Evolutionary conservation across 1,284 basidiomycete species (phyloP).

Genomic region (Ceratobasidium sp.): DNA sequence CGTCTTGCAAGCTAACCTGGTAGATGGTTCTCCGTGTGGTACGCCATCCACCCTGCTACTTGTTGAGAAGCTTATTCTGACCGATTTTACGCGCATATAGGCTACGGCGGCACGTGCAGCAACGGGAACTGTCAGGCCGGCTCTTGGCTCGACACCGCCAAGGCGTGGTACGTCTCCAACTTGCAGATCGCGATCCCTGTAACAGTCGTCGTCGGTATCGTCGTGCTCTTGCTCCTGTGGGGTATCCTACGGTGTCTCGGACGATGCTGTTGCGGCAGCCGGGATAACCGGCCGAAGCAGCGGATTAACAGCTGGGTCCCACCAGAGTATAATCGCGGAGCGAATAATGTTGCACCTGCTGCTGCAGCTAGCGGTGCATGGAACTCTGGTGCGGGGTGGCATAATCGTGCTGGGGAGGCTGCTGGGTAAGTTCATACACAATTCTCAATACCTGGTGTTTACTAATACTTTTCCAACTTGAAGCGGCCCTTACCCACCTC

Average conservation of each 20-base stretch:
- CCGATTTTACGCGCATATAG: conserved; percentile 55
- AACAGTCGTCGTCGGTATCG: conserved; percentile 76
- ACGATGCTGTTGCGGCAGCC: conserved; percentile 3
- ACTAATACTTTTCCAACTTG: not conserved
- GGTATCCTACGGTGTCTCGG: conserved; percentile 29
- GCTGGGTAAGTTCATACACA: conserved; percentile 21
- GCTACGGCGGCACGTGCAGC: conserved; percentile 79
- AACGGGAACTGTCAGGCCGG: conserved; percentile 76
- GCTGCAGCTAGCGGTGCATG: conserved; percentile 6
- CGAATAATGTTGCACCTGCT: not conserved
- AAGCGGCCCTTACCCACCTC: conserved; percentile 36
- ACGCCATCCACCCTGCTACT: conserved; percentile 52
- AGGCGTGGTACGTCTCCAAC: conserved; percentile 82
- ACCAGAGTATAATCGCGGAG: conserved; percentile 9
- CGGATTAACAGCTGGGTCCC: conserved; percentile 43
- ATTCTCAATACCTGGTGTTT: not conserved
- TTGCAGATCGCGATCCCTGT: conserved; percentile 86
- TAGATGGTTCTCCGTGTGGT: conserved; percentile 91
- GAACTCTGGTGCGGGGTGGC: conserved; percentile 36
- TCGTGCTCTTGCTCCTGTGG: conserved; percentile 69
- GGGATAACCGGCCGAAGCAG: conserved; percentile 25
- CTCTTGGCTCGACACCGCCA: conserved; percentile 72
- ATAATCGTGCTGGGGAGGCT: conserved; percentile 28
- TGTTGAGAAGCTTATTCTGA: not conserved
- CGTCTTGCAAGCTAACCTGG: conserved; percentile 79